phyloP scores from a whole-genome alignment of 2,329 filamentous ascomycete species.

The Hymenoscyphus salicellus region DNA sequence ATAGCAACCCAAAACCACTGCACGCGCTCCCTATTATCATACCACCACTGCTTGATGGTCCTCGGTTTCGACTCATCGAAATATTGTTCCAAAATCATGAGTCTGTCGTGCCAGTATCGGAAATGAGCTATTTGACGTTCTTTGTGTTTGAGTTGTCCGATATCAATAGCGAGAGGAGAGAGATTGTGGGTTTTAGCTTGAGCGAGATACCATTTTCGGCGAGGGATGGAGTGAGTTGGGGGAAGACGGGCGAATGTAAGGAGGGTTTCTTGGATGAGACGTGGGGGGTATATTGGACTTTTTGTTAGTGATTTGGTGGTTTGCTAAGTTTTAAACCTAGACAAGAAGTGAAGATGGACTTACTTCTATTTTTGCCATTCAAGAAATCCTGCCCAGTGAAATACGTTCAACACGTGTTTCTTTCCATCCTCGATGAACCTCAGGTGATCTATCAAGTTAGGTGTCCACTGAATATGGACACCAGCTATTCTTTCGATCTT shows the following conservation, averaged over 20 bases:
- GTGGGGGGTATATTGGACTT: constrained; percentile 34
- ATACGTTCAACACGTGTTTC: constrained; percentile 38
- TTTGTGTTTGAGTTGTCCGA: constrained; percentile 36
- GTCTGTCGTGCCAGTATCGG: constrained; percentile 42
- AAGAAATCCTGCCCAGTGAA: constrained; percentile 42
- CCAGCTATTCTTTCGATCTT: constrained; percentile 41
- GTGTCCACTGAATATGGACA: constrained; percentile 39
- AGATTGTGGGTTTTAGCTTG: constrained; percentile 24
- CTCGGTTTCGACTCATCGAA: constrained; percentile 41
- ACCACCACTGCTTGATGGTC: constrained; percentile 43
- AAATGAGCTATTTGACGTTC: constrained; percentile 38
- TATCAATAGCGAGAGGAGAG: constrained; percentile 31
- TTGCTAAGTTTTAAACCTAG: neutral
- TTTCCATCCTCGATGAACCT: constrained; percentile 41
- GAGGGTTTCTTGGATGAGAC: constrained; percentile 39
- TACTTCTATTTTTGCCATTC: constrained; percentile 27
- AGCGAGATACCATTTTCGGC: constrained; percentile 28
- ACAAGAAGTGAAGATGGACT: neutral
- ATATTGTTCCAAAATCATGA: constrained; percentile 43
- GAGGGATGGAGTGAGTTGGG: constrained; percentile 31
- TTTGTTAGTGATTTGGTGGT: neutral
- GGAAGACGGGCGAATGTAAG: constrained; percentile 39
- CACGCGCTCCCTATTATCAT: constrained; percentile 41
- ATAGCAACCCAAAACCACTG: constrained; percentile 38
- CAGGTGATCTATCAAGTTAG: constrained; percentile 44